Percentiles rank a stretch among this genome's conserved stretches.
These are phyloP conservation scores for Plasmodium gonderi DNA, from an alignment of 169 alveolate species.

Conservation along the genomic window DNA sequence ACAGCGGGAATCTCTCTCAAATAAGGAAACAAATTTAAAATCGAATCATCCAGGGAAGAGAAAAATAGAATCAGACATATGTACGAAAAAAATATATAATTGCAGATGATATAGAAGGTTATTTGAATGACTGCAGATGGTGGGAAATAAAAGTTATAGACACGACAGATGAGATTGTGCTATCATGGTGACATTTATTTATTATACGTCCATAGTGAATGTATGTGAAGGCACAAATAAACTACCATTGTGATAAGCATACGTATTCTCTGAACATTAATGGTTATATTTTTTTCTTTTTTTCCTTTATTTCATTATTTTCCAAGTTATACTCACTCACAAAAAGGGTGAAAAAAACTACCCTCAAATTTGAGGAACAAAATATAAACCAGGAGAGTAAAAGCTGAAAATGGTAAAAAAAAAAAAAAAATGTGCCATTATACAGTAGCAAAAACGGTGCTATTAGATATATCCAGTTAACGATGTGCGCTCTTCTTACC, in stretches of 20 bases:
- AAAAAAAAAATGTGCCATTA: neutral
- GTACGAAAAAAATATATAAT: conserved; percentile 55
- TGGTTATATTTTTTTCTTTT: too few species aligned
- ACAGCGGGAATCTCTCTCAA: conserved; percentile 16
- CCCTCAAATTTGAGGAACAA: conserved; percentile 53
- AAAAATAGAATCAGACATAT: conserved; percentile 57
- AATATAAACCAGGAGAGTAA: conserved; percentile 60
- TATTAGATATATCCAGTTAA: neutral
- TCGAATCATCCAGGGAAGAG: conserved; percentile 67
- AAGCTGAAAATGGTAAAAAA: conserved; percentile 24
- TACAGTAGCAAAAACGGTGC: neutral
- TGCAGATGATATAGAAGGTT: conserved; percentile 64
- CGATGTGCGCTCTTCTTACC: conserved; percentile 8
- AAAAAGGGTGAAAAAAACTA: conserved; percentile 45
- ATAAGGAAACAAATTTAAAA: conserved; percentile 3
- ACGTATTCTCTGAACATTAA: neutral
- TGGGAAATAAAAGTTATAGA: neutral
- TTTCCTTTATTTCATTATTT: neutral
- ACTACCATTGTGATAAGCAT: neutral
- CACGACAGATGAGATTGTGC: neutral
- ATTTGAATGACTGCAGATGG: conserved; percentile 34
- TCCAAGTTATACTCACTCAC: conserved; percentile 30
- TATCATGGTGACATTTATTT: neutral
- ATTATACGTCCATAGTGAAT: neutral
- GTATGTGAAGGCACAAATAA: neutral